Base-by-base conservation (phyloP, 306 rosid species). In the Lablab purpureus region DNA sequence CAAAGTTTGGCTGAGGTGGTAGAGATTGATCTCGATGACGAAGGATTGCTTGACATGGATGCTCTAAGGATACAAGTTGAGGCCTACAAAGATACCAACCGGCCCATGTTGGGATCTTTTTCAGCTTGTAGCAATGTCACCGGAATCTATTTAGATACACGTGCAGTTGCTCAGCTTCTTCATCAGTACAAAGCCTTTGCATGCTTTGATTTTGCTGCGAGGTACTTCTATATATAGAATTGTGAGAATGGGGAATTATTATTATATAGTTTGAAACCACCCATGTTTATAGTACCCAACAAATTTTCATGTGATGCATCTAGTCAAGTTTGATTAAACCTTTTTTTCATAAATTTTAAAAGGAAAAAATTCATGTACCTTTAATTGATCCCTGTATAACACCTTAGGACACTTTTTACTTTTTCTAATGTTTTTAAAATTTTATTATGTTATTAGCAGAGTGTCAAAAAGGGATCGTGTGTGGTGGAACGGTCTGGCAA, bases 111-210 rank as follows among this genome's bases (percentile, higher is more conserved):
- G 86, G 98, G 97, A 25, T 92, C 97, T 54, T 94, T 94, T 73
- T 92, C 97, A 0, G 94, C 97, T 60, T 92, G 97, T 79, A 94
- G 98, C 65, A 92, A 94, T 81, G 97, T 94, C 37, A 89, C 94
- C 1, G 98, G 98, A 73, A 87, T 92, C 22, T 87, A 64, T 82
- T 67, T 91, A 0, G 89, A 94, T 34, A 92, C 97, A 0, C 49
- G 87, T 25, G 87, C 86, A 14, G 86, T 94, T 78, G 91, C 98
- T 50, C 67, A n/a, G 66, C 97, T 92, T 78, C 84, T 94, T 78
- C 98, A 92, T 37, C 87, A 76, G 2, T 88, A 88, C 66, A 88
- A 89, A 1, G 98, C 84, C 3, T 88, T 85, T 72, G 94, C 81
- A 9, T 92, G 98, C 88, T 94, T 94, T 59, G 98, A 94, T 83